phyloP scores from a whole-genome alignment of 2,329 filamentous ascomycete genomes.

The Rhynchosporium graminicola region DNA sequence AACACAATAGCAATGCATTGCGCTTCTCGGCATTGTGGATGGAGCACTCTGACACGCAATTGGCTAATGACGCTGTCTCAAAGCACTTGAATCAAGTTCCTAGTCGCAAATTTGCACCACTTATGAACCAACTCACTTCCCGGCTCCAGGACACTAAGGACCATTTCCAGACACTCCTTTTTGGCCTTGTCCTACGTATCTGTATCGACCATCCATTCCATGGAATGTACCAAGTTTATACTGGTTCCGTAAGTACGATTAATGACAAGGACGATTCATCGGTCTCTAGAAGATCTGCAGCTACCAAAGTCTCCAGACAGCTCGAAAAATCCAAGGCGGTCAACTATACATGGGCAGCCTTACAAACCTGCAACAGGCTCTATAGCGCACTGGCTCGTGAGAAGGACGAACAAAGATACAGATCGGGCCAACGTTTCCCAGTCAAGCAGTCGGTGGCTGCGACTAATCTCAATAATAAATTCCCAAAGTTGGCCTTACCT shows the following conservation, averaged over 20 bases:
- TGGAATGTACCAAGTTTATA: conserved; percentile 95
- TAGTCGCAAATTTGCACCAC: conserved; percentile 84
- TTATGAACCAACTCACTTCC: conserved; percentile 98
- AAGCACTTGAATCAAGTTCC: conserved; percentile 73
- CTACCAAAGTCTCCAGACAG: conserved; percentile 65
- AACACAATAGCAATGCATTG: conserved; percentile 84
- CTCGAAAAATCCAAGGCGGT: conserved; percentile 51
- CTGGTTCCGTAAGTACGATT: conserved; percentile 69
- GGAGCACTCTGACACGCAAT: conserved; percentile 74
- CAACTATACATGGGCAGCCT: conserved; percentile 64
- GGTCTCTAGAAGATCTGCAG: conserved; percentile 71
- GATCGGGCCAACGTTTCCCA: conserved; percentile 63
- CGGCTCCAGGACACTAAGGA: conserved; percentile 71
- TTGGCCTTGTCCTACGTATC: conserved; percentile 75
- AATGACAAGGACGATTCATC: conserved; percentile 74
- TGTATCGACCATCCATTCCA: conserved; percentile 94
- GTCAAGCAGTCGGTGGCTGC: conserved; percentile 66
- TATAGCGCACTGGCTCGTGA: conserved; percentile 67
- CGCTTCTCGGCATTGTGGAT: conserved; percentile 95
- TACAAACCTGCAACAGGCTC: conserved; percentile 71
- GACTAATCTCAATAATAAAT: conserved; percentile 59
- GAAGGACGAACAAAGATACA: conserved; percentile 64
- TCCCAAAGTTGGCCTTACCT: conserved; percentile 71
- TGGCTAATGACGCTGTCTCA: conserved; percentile 75
- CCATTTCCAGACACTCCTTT: conserved; percentile 75